Percentiles rank a stretch among this genome's conserved stretches.
These are phyloP conservation scores for Pythium sp. DNA, from an alignment of 352 stramenopile genomes.

Conservation along the genomic window DNA sequence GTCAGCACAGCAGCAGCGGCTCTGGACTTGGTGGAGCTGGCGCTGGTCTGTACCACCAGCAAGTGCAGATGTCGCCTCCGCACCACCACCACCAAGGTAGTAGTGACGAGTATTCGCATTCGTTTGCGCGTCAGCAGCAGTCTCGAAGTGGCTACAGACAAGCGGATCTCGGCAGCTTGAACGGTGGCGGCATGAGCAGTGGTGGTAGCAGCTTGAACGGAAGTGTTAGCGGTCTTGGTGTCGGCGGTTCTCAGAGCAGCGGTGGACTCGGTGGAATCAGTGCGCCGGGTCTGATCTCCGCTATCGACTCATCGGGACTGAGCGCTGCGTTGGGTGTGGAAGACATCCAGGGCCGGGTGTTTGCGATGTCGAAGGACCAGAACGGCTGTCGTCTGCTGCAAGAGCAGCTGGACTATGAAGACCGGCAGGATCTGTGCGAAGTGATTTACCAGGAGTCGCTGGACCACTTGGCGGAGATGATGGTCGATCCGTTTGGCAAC, in stretches of 20 bases:
- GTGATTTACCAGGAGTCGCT: conserved; percentile 97
- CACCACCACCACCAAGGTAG: conserved; percentile 15
- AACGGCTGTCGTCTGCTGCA: conserved; percentile 97
- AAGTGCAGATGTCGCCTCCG: conserved; percentile 15
- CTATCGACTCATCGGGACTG: conserved; percentile 21
- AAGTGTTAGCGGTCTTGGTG: conserved; percentile 2
- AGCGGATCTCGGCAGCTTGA: conserved; percentile 7
- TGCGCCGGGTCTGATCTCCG: neutral
- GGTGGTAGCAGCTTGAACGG: conserved; percentile 7
- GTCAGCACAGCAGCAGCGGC: conserved; percentile 7
- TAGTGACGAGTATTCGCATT: conserved; percentile 6
- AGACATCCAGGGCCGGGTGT: conserved; percentile 77
- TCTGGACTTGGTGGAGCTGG: neutral
- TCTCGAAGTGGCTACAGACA: conserved; percentile 9
- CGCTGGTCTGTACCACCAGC: conserved; percentile 2
- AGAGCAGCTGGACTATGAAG: conserved; percentile 94
- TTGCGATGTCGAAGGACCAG: conserved; percentile 94
- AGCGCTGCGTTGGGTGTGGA: conserved; percentile 57
- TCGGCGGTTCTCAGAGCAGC: conserved; percentile 9
- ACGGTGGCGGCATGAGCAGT: neutral
- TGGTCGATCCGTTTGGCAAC: conserved; percentile 99
- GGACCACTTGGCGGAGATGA: conserved; percentile 95
- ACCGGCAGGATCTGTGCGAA: conserved; percentile 88
- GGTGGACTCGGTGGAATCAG: conserved; percentile 11
- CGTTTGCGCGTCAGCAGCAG: conserved; percentile 15